These are phyloP conservation scores for Toxoplasma gondii DNA, from an alignment of 169 alveolate genomes.

Conservation along the genomic window DNA sequence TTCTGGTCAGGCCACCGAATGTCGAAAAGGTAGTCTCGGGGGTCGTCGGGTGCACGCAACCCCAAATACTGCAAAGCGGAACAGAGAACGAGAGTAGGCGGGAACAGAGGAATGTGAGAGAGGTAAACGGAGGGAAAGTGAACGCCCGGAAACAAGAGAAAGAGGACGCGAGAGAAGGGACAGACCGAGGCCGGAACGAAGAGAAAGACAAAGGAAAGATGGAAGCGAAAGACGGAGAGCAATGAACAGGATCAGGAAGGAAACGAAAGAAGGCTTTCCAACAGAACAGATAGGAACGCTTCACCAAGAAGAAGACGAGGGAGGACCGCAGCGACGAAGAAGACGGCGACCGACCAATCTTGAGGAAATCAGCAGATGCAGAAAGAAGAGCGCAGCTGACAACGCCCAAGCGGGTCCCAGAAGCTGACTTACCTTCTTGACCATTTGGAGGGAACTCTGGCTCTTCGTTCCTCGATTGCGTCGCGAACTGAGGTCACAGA, in stretches of 20 bases:
- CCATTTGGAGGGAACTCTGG: not conserved
- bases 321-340: no score
- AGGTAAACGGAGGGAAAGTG: not conserved
- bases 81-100: not conserved
- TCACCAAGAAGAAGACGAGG: no score
- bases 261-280: no score
- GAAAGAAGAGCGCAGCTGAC: not conserved
- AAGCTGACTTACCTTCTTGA: not conserved
- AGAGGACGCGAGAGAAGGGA: not conserved
- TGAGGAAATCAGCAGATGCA: not conserved
- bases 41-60: slow-evolving; percentile 45
- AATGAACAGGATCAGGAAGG: no score
- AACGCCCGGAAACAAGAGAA: not conserved
- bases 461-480: no score
- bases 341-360: no score
- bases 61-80: slow-evolving; percentile 1
- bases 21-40: slow-evolving; percentile 33
- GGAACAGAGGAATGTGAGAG: no score
- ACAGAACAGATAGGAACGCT: no score
- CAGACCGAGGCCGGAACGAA: not conserved
- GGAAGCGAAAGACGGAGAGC: no score
- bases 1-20: slow-evolving; percentile 43
- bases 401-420: not conserved
- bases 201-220: no score
- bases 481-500: no score